Evolutionary conservation across 306 rosid species (phyloP).

Genomic region (Casuarina cunninghamiana): DNA sequence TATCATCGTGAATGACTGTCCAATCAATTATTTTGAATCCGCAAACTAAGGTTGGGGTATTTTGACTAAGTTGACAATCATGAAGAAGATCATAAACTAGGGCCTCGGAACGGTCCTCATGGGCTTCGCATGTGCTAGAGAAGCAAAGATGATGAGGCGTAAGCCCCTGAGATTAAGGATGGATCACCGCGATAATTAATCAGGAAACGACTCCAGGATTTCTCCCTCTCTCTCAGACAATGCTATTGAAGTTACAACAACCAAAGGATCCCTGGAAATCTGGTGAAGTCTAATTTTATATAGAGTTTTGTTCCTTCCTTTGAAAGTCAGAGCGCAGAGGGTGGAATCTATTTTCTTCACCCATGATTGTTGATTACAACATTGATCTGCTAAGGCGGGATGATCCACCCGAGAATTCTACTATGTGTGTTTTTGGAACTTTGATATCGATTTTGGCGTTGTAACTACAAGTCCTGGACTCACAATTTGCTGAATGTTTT

Average conservation of each 20-base stretch:
- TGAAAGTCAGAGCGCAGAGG: conserved; percentile 1
- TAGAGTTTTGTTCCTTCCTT: not conserved
- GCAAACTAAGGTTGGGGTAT: not conserved
- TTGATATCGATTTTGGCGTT: not conserved
- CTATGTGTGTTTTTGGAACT: not conserved
- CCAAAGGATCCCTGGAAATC: conserved; percentile 58
- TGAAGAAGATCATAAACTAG: not conserved
- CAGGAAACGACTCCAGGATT: conserved; percentile 26
- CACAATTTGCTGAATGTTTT: too few relatives aligned
- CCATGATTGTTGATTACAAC: conserved; percentile 26
- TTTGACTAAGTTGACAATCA: conserved; percentile 15
- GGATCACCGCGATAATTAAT: conserved; percentile 30
- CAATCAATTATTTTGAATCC: not conserved
- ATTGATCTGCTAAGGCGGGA: conserved; percentile 6
- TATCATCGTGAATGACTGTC: conserved; percentile 11
- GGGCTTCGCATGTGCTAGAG: conserved; percentile 19
- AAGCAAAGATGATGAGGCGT: conserved; percentile 18
- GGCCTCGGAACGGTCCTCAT: not conserved
- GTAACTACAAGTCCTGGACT: too few relatives aligned
- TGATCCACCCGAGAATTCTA: conserved; percentile 13
- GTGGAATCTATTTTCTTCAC: conserved; percentile 20
- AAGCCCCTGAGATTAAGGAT: conserved; percentile 25
- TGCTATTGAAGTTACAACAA: conserved; percentile 28
- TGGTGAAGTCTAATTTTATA: conserved; percentile 38
- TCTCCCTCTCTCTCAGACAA: conserved; percentile 25